phyloP scores from a whole-genome alignment of 1,139 yeast genomes.

The Kurtzmaniella quercitrusa region DNA sequence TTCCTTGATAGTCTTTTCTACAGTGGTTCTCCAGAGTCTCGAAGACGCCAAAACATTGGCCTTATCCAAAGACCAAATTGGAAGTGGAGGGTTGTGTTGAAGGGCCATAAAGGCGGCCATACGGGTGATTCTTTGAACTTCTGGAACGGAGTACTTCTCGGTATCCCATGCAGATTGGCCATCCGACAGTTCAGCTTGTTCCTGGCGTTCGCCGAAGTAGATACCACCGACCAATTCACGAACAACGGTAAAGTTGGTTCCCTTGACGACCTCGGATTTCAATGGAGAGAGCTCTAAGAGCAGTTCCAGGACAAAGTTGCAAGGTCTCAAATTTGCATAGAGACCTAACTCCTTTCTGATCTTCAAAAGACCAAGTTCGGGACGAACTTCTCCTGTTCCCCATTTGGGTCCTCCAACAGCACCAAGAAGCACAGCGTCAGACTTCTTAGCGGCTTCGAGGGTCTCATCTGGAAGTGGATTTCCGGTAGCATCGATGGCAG shows the following conservation, averaged over 20 bases:
- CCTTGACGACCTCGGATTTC: conserved; percentile 76
- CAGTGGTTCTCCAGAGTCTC: conserved; percentile 93
- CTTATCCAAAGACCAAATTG: conserved; percentile 94
- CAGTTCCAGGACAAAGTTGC: conserved; percentile 87
- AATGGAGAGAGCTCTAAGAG: conserved; percentile 84
- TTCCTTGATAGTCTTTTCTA: conserved; percentile 71
- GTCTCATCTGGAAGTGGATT: conserved; percentile 87
- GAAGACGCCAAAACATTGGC: conserved; percentile 96
- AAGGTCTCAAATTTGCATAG: conserved; percentile 95
- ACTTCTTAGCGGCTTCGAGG: conserved; percentile 74
- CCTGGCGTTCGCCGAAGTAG: conserved; percentile 92
- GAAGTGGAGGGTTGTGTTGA: conserved; percentile 88
- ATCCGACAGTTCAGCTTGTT: conserved; percentile 76
- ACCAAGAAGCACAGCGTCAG: conserved; percentile 92
- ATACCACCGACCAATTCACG: conserved; percentile 98
- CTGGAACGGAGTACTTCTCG: conserved; percentile 84
- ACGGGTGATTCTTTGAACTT: conserved; percentile 90
- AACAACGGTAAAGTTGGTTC: conserved; percentile 88
- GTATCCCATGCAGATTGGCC: conserved; percentile 79
- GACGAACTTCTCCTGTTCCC: conserved; percentile 93
- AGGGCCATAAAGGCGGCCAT: conserved; percentile 98
- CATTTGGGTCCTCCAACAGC: conserved; percentile 99
- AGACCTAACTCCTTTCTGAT: conserved; percentile 91
- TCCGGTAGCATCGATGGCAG: conserved; percentile 97
- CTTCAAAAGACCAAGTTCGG: conserved; percentile 92